A percentile compares a stretch with the other conserved stretches of the same genome.
These are phyloP conservation scores for Hypomyces rosellus DNA, from an alignment of 2,329 filamentous ascomycete genomes.

Conservation along the genomic window DNA sequence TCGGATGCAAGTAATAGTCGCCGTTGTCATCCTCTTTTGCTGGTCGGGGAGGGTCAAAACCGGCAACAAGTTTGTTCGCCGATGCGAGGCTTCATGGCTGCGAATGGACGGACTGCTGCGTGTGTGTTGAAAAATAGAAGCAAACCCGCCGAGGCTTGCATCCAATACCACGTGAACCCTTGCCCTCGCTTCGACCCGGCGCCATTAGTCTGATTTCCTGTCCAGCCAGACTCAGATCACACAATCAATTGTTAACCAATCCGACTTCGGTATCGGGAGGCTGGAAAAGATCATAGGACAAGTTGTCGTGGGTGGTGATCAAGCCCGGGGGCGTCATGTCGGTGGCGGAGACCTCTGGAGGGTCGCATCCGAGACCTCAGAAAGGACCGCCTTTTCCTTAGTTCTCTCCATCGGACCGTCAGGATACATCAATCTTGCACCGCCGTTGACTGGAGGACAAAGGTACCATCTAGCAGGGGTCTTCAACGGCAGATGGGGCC, in stretches of 20 bases:
- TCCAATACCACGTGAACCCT: too few relatives aligned
- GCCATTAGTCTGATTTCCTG: not conserved
- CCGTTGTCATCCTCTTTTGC: too few relatives aligned
- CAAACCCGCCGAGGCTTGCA: not conserved
- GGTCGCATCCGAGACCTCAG: not conserved
- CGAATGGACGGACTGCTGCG: not conserved
- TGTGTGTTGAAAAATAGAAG: not conserved
- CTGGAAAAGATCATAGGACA: not conserved
- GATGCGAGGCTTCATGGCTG: too few relatives aligned
- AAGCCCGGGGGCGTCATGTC: not conserved
- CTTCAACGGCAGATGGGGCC: slow-evolving; percentile 6
- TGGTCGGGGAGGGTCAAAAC: too few relatives aligned
- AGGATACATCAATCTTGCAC: not conserved
- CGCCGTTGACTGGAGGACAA: not conserved
- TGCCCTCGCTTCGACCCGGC: not conserved
- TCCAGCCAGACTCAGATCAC: not conserved
- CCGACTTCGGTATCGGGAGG: not conserved
- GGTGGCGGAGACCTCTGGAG: not conserved
- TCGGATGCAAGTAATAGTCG: too few relatives aligned
- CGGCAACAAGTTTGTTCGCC: too few relatives aligned
- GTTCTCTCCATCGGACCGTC: not conserved
- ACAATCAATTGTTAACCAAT: not conserved
- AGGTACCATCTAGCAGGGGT: slow-evolving; percentile 3
- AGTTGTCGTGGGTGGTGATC: not conserved
- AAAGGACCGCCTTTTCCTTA: not conserved